Percentiles rank a stretch among this genome's conserved stretches.
Evolutionary conservation across 306 rosid genomes (phyloP).

Genomic region (Acmispon strigosus): DNA sequence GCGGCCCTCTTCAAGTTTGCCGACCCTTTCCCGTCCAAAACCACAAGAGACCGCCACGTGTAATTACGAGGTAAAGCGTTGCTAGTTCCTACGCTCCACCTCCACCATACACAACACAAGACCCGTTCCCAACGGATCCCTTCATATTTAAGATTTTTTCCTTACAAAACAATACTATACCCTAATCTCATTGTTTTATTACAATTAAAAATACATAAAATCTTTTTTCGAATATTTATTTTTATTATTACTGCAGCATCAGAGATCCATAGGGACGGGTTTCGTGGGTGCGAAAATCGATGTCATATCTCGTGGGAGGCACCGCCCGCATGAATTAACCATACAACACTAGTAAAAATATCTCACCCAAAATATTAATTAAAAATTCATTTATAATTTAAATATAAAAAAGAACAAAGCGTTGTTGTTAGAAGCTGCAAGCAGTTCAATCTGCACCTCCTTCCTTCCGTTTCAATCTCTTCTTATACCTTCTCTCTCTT

Average conservation of each 20-base stretch:
- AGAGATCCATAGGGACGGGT: neutral
- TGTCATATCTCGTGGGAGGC: conserved; percentile 51
- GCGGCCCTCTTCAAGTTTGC: neutral
- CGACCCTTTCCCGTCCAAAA: conserved; percentile 1
- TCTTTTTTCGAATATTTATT: too few relatives aligned
- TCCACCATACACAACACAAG: neutral
- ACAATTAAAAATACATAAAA: too few relatives aligned
- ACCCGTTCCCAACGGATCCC: conserved; percentile 16
- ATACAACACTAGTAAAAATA: conserved; percentile 14
- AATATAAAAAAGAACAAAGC: conserved; percentile 15
- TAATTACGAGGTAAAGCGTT: neutral
- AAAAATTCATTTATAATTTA: neutral
- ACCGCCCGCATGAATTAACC: conserved; percentile 55
- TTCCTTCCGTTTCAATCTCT: too few relatives aligned
- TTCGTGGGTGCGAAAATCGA: conserved; percentile 36
- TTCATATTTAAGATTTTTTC: conserved; percentile 31
- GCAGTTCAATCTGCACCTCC: neutral
- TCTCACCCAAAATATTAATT: neutral
- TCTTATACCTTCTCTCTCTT: neutral
- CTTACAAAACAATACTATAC: neutral
- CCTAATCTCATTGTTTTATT: too few relatives aligned
- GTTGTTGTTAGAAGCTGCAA: conserved; percentile 8
- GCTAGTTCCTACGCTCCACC: neutral
- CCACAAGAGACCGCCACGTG: conserved; percentile 20
- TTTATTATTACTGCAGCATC: neutral